Conservation (phyloP, 2,329 filamentous ascomycete genomes). For the Cylindrodendrum hubeiense region DNA sequence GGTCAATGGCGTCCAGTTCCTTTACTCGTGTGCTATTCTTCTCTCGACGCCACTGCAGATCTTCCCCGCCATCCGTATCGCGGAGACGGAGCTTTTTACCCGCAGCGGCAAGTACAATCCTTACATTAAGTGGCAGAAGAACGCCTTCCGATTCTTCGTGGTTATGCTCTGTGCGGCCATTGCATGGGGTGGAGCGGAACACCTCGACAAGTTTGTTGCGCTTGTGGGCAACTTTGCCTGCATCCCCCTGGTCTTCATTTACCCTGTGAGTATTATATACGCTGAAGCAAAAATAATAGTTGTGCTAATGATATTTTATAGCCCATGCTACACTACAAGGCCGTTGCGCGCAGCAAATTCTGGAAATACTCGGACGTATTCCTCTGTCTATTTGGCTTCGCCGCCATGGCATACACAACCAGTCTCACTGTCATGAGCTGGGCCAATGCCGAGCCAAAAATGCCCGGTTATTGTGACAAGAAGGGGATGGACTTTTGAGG, state of each 20-base stretch:
- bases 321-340: conserved; percentile 91
- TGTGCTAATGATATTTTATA: conserved; percentile 58
- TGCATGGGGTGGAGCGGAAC: conserved; percentile 91
- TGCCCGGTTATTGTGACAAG: conserved; percentile 68
- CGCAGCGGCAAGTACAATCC: conserved; percentile 97
- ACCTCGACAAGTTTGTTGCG: conserved; percentile 97
- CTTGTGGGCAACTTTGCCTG: conserved; percentile 98
- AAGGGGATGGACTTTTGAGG: conserved; percentile 39
- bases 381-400: conserved; percentile 84
- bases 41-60: conserved; percentile 96
- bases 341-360: conserved; percentile 76
- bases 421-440: conserved; percentile 88
- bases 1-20: conserved; percentile 95
- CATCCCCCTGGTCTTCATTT: conserved; percentile 96
- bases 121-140: conserved; percentile 99
- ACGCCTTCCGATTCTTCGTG: conserved; percentile 92
- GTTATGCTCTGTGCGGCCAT: conserved; percentile 88
- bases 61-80: conserved; percentile 97
- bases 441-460: conserved; percentile 69
- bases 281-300: not conserved
- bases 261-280: conserved; percentile 78
- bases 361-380: conserved; percentile 79
- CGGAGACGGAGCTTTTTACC: conserved; percentile 93
- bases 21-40: conserved; percentile 98
- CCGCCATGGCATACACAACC: conserved; percentile 95